Evolutionary conservation across 805 yeast genomes (phyloP), one percentile per base, ranked within the genome.

Genomic region (Metschnikowia santaceciliae): DNA sequence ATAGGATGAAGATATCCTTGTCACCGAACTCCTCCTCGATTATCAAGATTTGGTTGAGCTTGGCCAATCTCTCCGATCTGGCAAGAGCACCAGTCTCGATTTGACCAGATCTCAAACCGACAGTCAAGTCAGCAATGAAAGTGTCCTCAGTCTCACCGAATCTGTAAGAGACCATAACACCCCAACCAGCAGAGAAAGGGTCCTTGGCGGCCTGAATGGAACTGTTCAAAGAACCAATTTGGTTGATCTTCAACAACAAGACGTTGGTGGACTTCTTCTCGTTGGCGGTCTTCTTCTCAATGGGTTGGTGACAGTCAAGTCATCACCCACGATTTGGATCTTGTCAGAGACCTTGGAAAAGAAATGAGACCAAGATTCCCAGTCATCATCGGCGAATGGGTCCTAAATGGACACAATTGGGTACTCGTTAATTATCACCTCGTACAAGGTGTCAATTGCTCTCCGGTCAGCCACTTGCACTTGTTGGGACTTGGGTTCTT

Each of bases 1-100:
- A 10, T 26, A 8, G 61, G 98, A 97, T 97, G 81, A 82, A 94
- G 74, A 91, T 69, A 61, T 97, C 97, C 83, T 90, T 90, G 86
- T 83, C 91, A 71, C 97, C 98, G 98, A 92, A 87, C 81, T 88
- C 96, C 82, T 92, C 96, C 84, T 94, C 98, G 70, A 92, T 92
- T 81, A 98, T 88, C 76, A 92, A 84, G 76, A 92, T 85, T 84
- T 92, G 97, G 91, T 92, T 92, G 76, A 87, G 85, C 82, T 92
- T 92, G 75, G 97, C 98, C 77, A 94, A 86, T 86, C 99, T 92
- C 83, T 92, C 99, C 64, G 97, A 89, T 83, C 99, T 91, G 65
- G 97, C 96, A 72, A 98, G 97, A 73, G 99, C 98, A 85, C 99
- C 98, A 65, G 97, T 88, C 90, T 92, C 94, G 79, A 92, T 88